Base-by-base conservation (phyloP, 2,329 filamentous ascomycete species). In the Arthrobotrys entomopaga region DNA sequence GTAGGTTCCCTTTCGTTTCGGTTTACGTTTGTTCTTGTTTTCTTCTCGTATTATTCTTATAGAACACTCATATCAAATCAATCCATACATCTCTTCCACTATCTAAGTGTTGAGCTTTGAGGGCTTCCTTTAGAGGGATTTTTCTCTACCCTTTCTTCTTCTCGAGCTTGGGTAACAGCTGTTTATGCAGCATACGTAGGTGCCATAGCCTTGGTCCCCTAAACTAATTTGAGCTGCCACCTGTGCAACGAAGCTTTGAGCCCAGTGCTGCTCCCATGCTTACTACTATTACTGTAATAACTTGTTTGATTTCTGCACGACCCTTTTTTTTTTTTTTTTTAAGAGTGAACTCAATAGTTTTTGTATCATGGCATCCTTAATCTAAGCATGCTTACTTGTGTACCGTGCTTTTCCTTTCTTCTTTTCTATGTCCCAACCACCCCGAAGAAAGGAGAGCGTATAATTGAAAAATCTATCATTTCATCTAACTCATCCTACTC, bases 1-100 rank as follows among this genome's bases (percentile, higher is more conserved):
- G 69, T 73, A 52, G 13, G 49, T 64, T 64, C n/a, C 22, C 20
- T 54, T 43, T 19, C 22, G 16, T 48, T 42, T 43, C 40, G 15
- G 34, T 38, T 15, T 16, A 15, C 19, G 19, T 19, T 24, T 24
- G 16, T 26, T 40, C 15, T 58, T 19, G 6, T n/a, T 1, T 46
- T 46, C 42, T 46, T n/a, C 42, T 46, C n/a, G 16, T 19, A 7
- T 5, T 4, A 46, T 46, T 16, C 16, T 13, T 13, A n/a, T 46
- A 34, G 29, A 34, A 34, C 29, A 34, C 29, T 34, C 29, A 5
- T 34, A 34, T 34, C 29, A 34, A n/a, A n/a, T n/a, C n/a, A n/a
- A n/a, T n/a, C n/a, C n/a, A 34, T 34, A 10, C 6, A 34, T 34
- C 10, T 10, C 29, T 34, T 7, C 29, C 10, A 34, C 29, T 10